Evolutionary conservation across 805 yeast species (phyloP), one percentile per base, ranked within the genome.

Genomic region (Zygosaccharomyces lentus): DNA sequence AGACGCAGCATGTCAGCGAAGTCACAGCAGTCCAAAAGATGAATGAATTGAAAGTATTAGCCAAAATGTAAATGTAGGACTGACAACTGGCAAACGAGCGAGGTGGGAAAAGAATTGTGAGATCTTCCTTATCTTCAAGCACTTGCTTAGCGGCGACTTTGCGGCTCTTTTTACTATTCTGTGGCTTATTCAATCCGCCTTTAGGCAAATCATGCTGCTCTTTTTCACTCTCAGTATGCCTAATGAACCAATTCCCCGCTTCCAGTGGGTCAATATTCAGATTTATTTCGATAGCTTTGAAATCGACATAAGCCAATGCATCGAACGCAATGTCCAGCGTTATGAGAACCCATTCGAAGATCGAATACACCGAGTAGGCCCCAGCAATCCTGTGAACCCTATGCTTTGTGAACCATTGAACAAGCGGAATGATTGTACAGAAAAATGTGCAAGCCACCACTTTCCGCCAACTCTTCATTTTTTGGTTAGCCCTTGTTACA

Each of bases 361-460:
- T 89, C 0, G 99, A 96, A 64, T 93, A 93, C 37, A 81, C 76
- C 0, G 98, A 90, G 64, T 93, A 93, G 2, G 99, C 96, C n/a
- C 99, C 99, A 0, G 96, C 77, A 37, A 81, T 69, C 41, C 74
- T 80, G 57, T 88, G 84, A 19, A 93, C 95, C 65, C 90, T 90
- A 69, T 93, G 99, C 65, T 88, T 95, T 43, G 93, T 82, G 63
- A 86, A 93, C 73, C 87, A 82, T 66, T 89, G 90, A 31, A 93
- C 72, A 65, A 93, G 75, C 1, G 98, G 98, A 4, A 86, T 71
- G 29, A 91, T 62, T 17, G 81, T 74, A n/a, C 69, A 76, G 59
- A 89, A 89, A 59, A 93, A 93, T 0, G 80, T 46, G 2, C 67
- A 47, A 5, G 84, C 77, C 2, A 87, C 80, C 31, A 63, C 59